Conservation (phyloP, 163 green algal genomes). For the Scenedesmus sp. region DNA sequence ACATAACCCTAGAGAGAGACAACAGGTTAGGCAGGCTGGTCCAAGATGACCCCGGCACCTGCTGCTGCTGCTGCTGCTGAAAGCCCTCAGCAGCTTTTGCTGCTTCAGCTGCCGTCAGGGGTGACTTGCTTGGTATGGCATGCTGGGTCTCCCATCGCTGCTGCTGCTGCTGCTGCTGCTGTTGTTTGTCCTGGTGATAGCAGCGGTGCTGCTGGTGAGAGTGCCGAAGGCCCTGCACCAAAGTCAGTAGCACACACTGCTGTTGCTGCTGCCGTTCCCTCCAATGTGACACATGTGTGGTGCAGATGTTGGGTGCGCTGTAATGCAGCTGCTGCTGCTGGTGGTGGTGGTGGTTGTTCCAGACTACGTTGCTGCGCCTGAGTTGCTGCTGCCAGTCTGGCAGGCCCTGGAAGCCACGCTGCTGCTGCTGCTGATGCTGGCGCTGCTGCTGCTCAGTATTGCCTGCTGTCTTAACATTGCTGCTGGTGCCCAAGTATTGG, state of each 20-base stretch:
- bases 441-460: not conserved
- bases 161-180: conserved; percentile 15
- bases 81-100: not conserved
- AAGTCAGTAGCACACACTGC: too few relatives aligned
- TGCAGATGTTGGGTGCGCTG: not conserved
- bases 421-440: not conserved
- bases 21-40: conserved; percentile 82
- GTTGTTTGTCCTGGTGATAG: not conserved
- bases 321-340: not conserved
- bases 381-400: not conserved
- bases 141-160: not conserved
- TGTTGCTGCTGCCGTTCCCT: not conserved
- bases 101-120: conserved; percentile 11
- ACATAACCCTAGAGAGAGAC: conserved; percentile 78
- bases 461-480: too few relatives aligned
- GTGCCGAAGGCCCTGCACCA: not conserved
- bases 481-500: not conserved
- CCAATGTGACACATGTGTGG: not conserved
- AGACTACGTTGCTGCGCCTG: not conserved
- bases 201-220: not conserved
- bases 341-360: not conserved
- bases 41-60: not conserved
- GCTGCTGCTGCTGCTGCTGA: not conserved
- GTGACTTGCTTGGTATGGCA: not conserved
- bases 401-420: not conserved